Conservation (phyloP, 345 rosid genomes). For the Isatis tinctoria region DNA sequence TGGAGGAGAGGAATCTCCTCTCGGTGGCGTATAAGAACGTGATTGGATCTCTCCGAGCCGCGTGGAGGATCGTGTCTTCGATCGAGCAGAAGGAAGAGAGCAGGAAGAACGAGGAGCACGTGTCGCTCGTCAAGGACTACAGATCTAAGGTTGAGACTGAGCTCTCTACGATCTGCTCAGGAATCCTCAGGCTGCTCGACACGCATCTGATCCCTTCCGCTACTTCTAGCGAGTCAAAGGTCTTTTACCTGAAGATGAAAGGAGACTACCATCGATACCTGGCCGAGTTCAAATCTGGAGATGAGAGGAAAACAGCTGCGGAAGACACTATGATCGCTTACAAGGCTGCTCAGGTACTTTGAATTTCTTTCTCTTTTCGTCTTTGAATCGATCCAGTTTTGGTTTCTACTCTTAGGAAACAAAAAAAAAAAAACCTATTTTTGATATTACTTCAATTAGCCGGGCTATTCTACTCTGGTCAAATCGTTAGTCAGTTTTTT, state of each 20-base stretch:
- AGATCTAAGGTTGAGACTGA: constrained; percentile 57
- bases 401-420: neutral
- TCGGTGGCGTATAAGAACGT: constrained; percentile 39
- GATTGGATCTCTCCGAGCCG: constrained; percentile 39
- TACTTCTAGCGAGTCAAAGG: constrained; percentile 52
- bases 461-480: neutral
- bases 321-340: constrained; percentile 46
- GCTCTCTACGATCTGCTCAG: constrained; percentile 44
- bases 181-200: constrained; percentile 42
- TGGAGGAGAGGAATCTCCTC: constrained; percentile 53
- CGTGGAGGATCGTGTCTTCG: constrained; percentile 39
- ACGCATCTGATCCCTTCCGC: constrained; percentile 51
- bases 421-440: neutral
- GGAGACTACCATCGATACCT: constrained; percentile 55
- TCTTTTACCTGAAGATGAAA: constrained; percentile 63
- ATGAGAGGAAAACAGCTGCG: constrained; percentile 62
- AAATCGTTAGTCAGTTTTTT: neutral
- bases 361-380: neutral
- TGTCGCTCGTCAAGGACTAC: constrained; percentile 60
- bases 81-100: constrained; percentile 55
- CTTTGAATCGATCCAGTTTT: neutral
- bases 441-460: neutral
- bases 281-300: constrained; percentile 46
- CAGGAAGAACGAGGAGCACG: constrained; percentile 62
- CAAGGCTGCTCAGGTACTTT: constrained; percentile 61